phyloP scores from a whole-genome alignment of 2,329 filamentous ascomycete species.

The Cladosporium sp. region DNA sequence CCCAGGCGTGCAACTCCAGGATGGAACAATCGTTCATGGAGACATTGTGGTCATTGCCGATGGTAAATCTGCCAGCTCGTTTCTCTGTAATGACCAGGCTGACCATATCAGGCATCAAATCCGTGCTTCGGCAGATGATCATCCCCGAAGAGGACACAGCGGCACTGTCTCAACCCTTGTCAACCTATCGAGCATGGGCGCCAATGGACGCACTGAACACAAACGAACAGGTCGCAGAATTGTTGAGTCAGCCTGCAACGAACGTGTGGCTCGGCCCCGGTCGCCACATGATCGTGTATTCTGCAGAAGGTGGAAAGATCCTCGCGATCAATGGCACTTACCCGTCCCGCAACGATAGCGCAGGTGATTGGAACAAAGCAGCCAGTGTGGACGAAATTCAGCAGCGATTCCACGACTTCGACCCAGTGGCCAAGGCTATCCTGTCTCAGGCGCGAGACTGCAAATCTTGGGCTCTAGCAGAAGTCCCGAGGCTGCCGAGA shows the following conservation, averaged over 20 bases:
- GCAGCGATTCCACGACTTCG: conserved; percentile 18
- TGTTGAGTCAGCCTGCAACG: conserved; percentile 3
- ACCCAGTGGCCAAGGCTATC: conserved; percentile 9
- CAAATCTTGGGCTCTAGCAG: conserved; percentile 44
- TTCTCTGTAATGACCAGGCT: neutral
- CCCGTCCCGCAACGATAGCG: conserved; percentile 7
- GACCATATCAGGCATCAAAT: conserved; percentile 5
- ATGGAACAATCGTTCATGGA: neutral
- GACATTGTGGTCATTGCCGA: conserved; percentile 8
- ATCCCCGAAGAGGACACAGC: conserved; percentile 3
- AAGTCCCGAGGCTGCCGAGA: conserved; percentile 45
- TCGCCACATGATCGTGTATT: conserved; percentile 17
- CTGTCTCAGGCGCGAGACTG: conserved; percentile 35
- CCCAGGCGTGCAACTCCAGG: neutral
- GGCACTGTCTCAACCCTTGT: conserved; percentile 8
- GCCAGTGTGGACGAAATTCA: conserved; percentile 15
- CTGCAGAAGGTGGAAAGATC: conserved; percentile 8
- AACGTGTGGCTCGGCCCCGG: conserved; percentile 14
- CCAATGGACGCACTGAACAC: conserved; percentile 7
- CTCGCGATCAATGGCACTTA: conserved; percentile 19
- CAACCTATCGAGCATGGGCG: conserved; percentile 12
- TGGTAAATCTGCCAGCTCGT: neutral
- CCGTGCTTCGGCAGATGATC: conserved; percentile 1
- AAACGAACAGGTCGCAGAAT: neutral
- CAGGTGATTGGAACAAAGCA: conserved; percentile 12